phyloP scores from a whole-genome alignment of 495 filamentous ascomycete species.

The Penicillium goetzii region DNA sequence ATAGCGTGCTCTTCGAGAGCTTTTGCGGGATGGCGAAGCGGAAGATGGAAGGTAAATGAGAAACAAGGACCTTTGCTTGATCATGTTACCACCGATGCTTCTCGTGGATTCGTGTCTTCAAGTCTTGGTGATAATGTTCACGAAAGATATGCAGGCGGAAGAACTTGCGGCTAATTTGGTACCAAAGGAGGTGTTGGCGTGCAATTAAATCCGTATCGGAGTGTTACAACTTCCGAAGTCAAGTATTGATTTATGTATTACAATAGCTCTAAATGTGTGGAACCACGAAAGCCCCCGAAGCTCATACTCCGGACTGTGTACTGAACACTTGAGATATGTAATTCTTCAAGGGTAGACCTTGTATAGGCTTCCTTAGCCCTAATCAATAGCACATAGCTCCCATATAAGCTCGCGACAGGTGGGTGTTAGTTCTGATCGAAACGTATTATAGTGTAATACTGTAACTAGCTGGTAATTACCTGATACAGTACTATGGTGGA shows the following conservation, averaged over 20 bases:
- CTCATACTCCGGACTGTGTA: no score
- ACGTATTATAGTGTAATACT: not conserved
- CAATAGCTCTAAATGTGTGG: no score
- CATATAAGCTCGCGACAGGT: no score
- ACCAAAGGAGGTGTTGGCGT: not conserved
- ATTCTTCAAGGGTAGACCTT: no score
- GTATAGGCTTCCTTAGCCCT: no score
- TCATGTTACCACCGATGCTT: no score
- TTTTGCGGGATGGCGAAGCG: conserved; percentile 79
- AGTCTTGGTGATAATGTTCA: not conserved
- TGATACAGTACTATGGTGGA: not conserved
- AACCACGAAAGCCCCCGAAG: no score
- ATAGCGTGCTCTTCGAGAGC: conserved; percentile 82
- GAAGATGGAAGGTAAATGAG: conserved; percentile 39
- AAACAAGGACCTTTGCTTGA: not conserved
- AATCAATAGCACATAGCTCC: no score
- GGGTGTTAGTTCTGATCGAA: no score
- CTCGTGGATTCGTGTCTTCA: not conserved
- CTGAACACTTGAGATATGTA: no score
- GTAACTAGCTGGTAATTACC: not conserved
- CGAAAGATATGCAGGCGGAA: not conserved
- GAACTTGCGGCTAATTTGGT: not conserved
- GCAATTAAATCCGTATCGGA: not conserved
- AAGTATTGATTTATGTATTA: no score
- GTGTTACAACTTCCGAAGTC: not conserved